Evolutionary conservation across 2,329 filamentous ascomycete species (phyloP).

Genomic region (Diaporthe sp.): DNA sequence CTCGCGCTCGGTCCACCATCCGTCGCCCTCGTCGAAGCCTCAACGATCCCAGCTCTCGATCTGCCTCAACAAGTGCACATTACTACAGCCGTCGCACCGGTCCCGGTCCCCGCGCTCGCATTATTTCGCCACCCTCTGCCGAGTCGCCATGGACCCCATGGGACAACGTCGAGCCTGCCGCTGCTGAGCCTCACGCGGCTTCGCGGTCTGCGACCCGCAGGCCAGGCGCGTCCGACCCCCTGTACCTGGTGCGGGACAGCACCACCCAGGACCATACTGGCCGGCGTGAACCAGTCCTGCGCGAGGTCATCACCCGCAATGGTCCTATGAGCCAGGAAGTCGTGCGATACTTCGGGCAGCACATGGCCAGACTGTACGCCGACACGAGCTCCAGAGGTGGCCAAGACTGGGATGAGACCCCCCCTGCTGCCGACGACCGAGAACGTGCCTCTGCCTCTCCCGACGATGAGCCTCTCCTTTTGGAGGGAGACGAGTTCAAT

Average conservation of each 20-base stretch:
- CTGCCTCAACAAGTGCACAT: constrained; percentile 27
- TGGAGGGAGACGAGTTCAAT: constrained; percentile 21
- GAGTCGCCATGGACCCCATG: constrained; percentile 31
- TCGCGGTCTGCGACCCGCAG: constrained; percentile 19
- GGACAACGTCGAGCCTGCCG: constrained; percentile 30
- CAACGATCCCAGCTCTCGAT: constrained; percentile 20
- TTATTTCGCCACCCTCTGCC: constrained; percentile 28
- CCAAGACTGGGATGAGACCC: constrained; percentile 20
- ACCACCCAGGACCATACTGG: constrained; percentile 29
- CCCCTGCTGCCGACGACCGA: neutral
- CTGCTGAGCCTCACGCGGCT: constrained; percentile 10
- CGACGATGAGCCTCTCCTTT: neutral
- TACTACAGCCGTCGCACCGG: constrained; percentile 29
- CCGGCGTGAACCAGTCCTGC: constrained; percentile 30
- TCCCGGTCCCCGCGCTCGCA: constrained; percentile 16
- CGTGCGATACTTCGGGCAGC: constrained; percentile 39
- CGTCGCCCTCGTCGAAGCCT: constrained; percentile 43
- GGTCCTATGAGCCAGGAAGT: constrained; percentile 40
- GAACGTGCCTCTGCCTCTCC: constrained; percentile 11
- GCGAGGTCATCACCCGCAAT: constrained; percentile 35
- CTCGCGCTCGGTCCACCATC: constrained; percentile 48
- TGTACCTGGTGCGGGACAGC: constrained; percentile 20
- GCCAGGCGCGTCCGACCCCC: constrained; percentile 10
- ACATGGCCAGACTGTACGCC: constrained; percentile 40
- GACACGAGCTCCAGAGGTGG: constrained; percentile 34